Evolutionary conservation across 75 land plant genomes (phyloP), one percentile per base, ranked within the genome.

Genomic region (Sequoia sempervirens): DNA sequence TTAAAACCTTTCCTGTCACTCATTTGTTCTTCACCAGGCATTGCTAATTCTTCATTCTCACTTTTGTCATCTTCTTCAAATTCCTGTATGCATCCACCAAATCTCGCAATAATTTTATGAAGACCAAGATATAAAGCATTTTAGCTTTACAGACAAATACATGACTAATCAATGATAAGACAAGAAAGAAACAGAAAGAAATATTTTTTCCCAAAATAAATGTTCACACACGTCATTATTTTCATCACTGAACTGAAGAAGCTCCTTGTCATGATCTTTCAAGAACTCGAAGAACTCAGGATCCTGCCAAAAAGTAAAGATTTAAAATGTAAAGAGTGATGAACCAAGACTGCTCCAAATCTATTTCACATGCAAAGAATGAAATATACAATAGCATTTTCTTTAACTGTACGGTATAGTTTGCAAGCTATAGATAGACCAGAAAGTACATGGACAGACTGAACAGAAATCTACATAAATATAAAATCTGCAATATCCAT

Each of bases 231-330:
- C 97, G 82, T 84, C 89, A 56, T 76, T 87, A 80, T 91, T 96
- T 43, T 93, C 97, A 81, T 93, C 95, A 83, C 89, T 84, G 69
- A 97, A 97, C n/a, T 93, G 93, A 43, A 97, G 90, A 82, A 95
- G 93, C 86, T 93, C 95, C 74, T 95, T 90, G 81, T 95, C 98
- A 84, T 92, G 89, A 56, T 95, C 93, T 86, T 93, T 85, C 92
- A 97, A 86, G 76, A 89, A 97, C 88, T 94, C 66, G 84, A 88
- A 97, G 83, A 97, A 97, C 70, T 97, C 99, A 26, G 97, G 97
- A 82, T 97, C 96, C 99, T 97, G 93, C 61, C 79, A 84, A 7
- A 79, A 30, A 41, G 43, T 15, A 43, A 81, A 15, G 40, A 52
- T 40, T 30, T 40, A 83, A 38, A 37, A 79, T 20, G 79, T 36